These are phyloP conservation scores for Penicillium goetzii DNA, from an alignment of 495 filamentous ascomycete species.

Conservation along the genomic window DNA sequence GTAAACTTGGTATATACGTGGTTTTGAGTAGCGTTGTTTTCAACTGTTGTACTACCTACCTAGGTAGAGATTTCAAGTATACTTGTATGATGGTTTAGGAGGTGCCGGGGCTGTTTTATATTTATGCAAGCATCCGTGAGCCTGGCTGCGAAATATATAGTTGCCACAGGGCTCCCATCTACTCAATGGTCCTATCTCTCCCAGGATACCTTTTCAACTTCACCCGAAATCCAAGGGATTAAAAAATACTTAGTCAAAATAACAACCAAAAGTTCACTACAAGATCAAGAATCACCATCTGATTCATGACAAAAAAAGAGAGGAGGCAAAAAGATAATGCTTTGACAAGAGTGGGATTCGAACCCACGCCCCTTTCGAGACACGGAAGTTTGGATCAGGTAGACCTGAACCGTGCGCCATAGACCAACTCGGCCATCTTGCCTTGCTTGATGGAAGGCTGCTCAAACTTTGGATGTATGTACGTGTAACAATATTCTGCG, in stretches of 20 bases:
- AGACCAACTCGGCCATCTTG: slow-evolving; percentile 47
- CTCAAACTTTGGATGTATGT: slow-evolving; percentile 6
- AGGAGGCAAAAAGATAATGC: slow-evolving; percentile 21
- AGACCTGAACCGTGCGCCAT: slow-evolving; percentile 42
- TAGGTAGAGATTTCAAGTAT: too few species aligned
- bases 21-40: neutral
- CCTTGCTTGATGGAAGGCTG: slow-evolving; percentile 14
- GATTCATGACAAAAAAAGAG: neutral
- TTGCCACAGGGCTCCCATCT: too few species aligned
- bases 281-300: too few species aligned
- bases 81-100: too few species aligned
- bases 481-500: neutral
- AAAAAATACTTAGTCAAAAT: neutral
- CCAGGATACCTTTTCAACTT: too few species aligned
- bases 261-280: neutral
- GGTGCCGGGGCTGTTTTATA: too few species aligned
- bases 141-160: too few species aligned
- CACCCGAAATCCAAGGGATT: too few species aligned
- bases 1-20: neutral
- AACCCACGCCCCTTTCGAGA: slow-evolving; percentile 42
- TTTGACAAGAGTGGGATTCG: slow-evolving; percentile 46
- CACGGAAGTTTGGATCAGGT: slow-evolving; percentile 36
- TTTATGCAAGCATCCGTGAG: too few species aligned
- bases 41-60: too few species aligned
- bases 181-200: too few species aligned